Base-by-base conservation (phyloP, 2,329 filamentous ascomycete species). In the Colletotrichum euphorbiae region DNA sequence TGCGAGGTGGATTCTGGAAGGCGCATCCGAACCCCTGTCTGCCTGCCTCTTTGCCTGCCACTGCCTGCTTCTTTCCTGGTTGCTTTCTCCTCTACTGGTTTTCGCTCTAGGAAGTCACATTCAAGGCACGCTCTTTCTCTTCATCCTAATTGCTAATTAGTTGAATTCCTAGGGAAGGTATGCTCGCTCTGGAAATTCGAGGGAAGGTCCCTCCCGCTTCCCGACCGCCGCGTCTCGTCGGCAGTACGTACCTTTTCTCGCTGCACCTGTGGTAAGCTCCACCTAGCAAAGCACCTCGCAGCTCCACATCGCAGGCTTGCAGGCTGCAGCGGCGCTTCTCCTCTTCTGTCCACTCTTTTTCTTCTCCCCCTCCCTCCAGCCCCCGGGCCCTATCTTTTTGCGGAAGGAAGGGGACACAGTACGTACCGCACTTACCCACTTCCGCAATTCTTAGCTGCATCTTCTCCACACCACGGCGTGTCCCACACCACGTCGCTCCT, bases 381-480 rank as follows among this genome's bases (percentile, higher is more conserved):
- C n/a, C 28, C n/a, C 13, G n/a, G 28, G 28, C 50, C 31, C 64
- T 13, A 43, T 51, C 38, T 52, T 57, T 38, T 36, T 57, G 51
- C 45, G 59, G 64, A 52, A 64, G 48, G 59, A 52, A 28, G 52
- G 46, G 36, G 61, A 33, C 7, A 17, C n/a, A 38, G 45, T 33
- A 67, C 63, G 57, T 67, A 50, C 48, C 15, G 6, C 15, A 9
- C 7, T n/a, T 8, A 13, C 9, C 28, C 46, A n/a, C 46, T 15
- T 31, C 19, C 42, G 7, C 21, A 3, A 21, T 58, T 36, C 51
- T 43, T 58, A 31, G 46, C 61, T 43, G 24, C 24, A 9, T 36
- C 15, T 36, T 64, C 60, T 24, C 38, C 60, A 67, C 64, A 57
- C 65, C 65, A 63, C 38, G 28, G 63, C 58, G 63, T 67, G 56